Percentiles rank a stretch among this genome's conserved stretches.
phyloP scores from a whole-genome alignment of 2,329 filamentous ascomycete genomes.

The Fusarium piperis region DNA sequence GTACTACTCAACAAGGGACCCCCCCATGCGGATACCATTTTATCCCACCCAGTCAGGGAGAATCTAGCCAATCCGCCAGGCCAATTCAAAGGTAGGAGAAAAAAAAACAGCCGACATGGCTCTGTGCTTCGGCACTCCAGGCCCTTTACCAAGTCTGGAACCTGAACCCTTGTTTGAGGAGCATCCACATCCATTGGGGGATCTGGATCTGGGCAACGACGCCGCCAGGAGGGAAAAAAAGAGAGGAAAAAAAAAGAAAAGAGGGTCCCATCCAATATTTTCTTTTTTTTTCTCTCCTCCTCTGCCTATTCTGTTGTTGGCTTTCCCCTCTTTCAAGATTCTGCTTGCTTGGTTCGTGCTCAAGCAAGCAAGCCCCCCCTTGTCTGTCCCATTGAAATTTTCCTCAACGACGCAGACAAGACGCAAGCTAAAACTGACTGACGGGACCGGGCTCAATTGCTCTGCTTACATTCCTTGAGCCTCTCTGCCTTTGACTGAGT shows the following conservation, averaged over 20 bases:
- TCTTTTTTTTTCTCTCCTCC: background rate
- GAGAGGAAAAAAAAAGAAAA: background rate
- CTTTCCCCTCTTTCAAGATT: background rate
- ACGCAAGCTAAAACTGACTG: background rate
- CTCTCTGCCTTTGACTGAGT: background rate
- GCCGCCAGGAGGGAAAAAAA: background rate
- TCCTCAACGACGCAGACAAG: background rate
- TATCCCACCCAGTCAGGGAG: background rate
- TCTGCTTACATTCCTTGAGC: background rate
- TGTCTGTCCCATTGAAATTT: constrained; percentile 2
- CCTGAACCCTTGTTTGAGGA: constrained; percentile 7
- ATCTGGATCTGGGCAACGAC: constrained; percentile 3
- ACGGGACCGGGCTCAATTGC: background rate
- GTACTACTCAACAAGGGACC: background rate
- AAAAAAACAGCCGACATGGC: background rate
- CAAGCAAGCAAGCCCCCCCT: background rate
- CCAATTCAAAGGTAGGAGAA: background rate
- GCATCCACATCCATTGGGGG: constrained; percentile 1
- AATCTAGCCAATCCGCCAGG: constrained; percentile 4
- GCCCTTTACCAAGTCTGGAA: constrained; percentile 2
- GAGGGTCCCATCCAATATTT: background rate
- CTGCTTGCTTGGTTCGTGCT: background rate
- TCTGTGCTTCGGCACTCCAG: constrained; percentile 10
- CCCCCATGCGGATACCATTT: background rate
- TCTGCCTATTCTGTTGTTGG: background rate